Percentiles rank a stretch among this genome's conserved stretches.
These are phyloP conservation scores for Hypoxylon sp. DNA, from an alignment of 2,329 filamentous ascomycete genomes.

Conservation along the genomic window DNA sequence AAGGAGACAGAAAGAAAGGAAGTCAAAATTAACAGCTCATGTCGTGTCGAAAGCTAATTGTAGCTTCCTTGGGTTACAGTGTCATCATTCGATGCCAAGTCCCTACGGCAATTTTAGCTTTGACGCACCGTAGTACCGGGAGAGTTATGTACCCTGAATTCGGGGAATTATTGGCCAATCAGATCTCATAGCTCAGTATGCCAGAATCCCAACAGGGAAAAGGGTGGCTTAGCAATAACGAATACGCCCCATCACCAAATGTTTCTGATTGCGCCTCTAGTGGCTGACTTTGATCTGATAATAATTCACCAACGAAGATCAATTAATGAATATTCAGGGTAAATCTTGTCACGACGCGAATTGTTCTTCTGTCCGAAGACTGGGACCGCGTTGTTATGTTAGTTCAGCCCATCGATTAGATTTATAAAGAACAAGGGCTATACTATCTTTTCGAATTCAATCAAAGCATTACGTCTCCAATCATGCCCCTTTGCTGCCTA, in stretches of 20 bases:
- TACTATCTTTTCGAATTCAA: slow-evolving; percentile 1
- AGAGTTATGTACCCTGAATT: slow-evolving; percentile 29
- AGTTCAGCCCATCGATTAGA: not conserved
- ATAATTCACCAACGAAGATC: slow-evolving; percentile 10
- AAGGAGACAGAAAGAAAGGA: slow-evolving; percentile 23
- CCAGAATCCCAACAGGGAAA: not conserved
- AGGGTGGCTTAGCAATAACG: slow-evolving; percentile 36
- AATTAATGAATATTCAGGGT: slow-evolving; percentile 14
- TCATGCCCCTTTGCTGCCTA: slow-evolving; percentile 27
- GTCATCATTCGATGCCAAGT: slow-evolving; percentile 46
- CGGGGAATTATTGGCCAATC: slow-evolving; percentile 10
- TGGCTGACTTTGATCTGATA: slow-evolving; percentile 9
- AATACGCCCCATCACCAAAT: slow-evolving; percentile 14
- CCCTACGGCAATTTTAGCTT: slow-evolving; percentile 18
- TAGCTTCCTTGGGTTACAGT: slow-evolving; percentile 41
- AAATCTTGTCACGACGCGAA: slow-evolving; percentile 2
- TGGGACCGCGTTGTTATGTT: not conserved
- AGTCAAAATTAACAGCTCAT: slow-evolving; percentile 30
- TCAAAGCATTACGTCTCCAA: slow-evolving; percentile 6
- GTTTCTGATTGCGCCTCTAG: slow-evolving; percentile 10
- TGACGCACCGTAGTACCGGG: slow-evolving; percentile 26
- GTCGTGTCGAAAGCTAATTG: slow-evolving; percentile 26
- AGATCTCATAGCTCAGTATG: not conserved
- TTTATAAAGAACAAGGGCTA: not conserved
- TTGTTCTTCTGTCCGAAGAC: slow-evolving; percentile 3